Base-by-base conservation (phyloP, 2,329 filamentous ascomycete genomes). In the Capronia epimyces region DNA sequence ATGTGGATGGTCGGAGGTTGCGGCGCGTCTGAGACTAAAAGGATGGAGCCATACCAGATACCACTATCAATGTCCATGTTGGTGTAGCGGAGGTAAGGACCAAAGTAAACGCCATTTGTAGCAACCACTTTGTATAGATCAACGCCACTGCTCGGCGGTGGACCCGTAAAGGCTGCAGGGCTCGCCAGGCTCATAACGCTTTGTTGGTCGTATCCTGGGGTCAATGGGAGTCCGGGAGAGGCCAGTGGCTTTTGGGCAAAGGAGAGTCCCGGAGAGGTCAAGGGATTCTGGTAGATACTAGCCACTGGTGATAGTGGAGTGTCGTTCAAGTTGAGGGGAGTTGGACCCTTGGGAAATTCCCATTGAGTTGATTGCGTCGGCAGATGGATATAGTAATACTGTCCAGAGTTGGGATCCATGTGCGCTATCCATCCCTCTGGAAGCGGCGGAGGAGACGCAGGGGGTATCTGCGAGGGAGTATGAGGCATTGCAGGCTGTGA, bases 391-490 rank as follows among this genome's bases (percentile, higher is more conserved):
- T 98, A 98, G 69, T 98, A 98, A 69, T 97, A 98, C 65, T 97
- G 91, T 1, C 93, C 93, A 1, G 91, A 97, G 65, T 87, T 95
- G 60, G 89, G 87, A 66, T 98, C 93, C 3, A 97, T 77, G 67
- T 97, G 93, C 16, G 93, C 89, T 64, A 98, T 97, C 93, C 93
- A 98, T 27, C 93, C 93, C 71, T 98, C 93, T 4, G 93, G 93
- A 13, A 98, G 77, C 2, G 91, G 93, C 18, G 93, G 93, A 25
- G 93, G 93, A 13, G 89, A 95, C 21, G 85, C 81, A 24, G 88
- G 88, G 1, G 84, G 80, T 20, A 80, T 41, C 60, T 73, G 63
- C 56, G 70, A 58, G 37, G 72, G 66, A 1, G 52, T 50, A 13
- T 52, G 52, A 16, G 51, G 53, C 40, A 52, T 52, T 8, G 46